A percentile compares a stretch with the other conserved stretches of the same genome.
Evolutionary conservation across 495 filamentous ascomycete genomes (phyloP).

Genomic region (Aspergillus nidulans): DNA sequence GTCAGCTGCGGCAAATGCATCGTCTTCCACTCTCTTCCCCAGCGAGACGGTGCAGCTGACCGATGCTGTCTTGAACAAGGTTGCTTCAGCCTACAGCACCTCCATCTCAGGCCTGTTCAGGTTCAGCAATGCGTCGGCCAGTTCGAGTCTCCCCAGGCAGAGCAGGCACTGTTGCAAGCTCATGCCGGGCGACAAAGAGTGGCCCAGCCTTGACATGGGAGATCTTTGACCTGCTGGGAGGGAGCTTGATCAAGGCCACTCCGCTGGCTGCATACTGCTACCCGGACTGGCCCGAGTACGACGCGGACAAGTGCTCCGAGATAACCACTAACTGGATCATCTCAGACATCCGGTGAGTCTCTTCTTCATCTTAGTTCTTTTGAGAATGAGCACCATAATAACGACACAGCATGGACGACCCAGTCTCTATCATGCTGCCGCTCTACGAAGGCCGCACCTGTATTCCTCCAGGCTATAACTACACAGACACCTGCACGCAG

Average conservation of each 20-base stretch:
- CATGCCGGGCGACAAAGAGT: constrained; percentile 45
- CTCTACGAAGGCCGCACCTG: constrained; percentile 39
- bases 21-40: constrained; percentile 19
- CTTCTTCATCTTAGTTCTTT: not conserved
- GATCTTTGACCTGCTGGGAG: constrained; percentile 45
- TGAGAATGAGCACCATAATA: not conserved
- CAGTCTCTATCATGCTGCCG: constrained; percentile 43
- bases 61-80: constrained; percentile 29
- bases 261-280: constrained; percentile 55
- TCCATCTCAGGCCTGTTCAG: constrained; percentile 13
- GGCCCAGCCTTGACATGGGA: constrained; percentile 43
- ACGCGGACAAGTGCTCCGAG: constrained; percentile 36
- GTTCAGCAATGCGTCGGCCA: constrained; percentile 7
- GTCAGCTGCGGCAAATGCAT: not conserved
- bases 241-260: constrained; percentile 47
- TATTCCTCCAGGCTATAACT: constrained; percentile 27
- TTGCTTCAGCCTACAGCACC: constrained; percentile 18
- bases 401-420: constrained; percentile 25
- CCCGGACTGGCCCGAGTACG: constrained; percentile 40
- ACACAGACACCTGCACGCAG: constrained; percentile 43
- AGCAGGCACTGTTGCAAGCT: constrained; percentile 36
- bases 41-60: constrained; percentile 37
- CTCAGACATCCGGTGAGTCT: constrained; percentile 28
- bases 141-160: not conserved
- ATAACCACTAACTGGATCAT: constrained; percentile 22